phyloP scores from a whole-genome alignment of 2,329 filamentous ascomycete species.

The Colletotrichum viniferum region DNA sequence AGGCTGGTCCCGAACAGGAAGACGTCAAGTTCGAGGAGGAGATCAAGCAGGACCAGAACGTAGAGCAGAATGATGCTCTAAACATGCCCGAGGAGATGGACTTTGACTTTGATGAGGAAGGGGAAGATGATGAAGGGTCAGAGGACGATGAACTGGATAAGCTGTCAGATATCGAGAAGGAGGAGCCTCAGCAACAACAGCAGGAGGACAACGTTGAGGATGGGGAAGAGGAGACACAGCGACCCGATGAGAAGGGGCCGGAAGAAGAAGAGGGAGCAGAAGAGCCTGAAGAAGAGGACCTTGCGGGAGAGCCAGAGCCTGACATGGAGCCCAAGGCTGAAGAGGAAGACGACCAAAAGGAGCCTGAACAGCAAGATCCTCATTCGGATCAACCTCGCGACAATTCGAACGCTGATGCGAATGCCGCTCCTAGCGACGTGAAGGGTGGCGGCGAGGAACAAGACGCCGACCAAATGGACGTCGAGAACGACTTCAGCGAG shows the following conservation, averaged over 20 bases:
- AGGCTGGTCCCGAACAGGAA: constrained; percentile 63
- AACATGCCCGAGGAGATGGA: constrained; percentile 90
- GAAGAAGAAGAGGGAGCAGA: constrained; percentile 30
- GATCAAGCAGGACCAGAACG: constrained; percentile 72
- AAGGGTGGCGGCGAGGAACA: constrained; percentile 70
- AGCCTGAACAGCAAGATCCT: constrained; percentile 31
- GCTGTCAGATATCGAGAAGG: constrained; percentile 55
- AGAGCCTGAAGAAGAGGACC: constrained; percentile 37
- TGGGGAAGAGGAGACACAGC: constrained; percentile 33
- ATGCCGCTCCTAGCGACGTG: constrained; percentile 66
- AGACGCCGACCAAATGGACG: constrained; percentile 65
- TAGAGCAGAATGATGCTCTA: constrained; percentile 80
- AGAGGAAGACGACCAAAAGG: constrained; percentile 53
- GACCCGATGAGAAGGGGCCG: constrained; percentile 30
- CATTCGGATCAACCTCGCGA: constrained; percentile 42
- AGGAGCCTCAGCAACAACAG: constrained; percentile 37
- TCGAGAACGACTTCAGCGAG: constrained; percentile 63
- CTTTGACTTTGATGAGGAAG: constrained; percentile 77
- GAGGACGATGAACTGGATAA: constrained; percentile 64
- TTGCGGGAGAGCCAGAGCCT: constrained; percentile 33
- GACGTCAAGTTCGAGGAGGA: constrained; percentile 61
- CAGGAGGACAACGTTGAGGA: constrained; percentile 41
- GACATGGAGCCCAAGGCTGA: constrained; percentile 57
- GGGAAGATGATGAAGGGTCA: constrained; percentile 56
- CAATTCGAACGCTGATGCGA: constrained; percentile 55